Base-by-base conservation (phyloP, 1,284 basidiomycete species). In the Heterobasidion parviporum region DNA sequence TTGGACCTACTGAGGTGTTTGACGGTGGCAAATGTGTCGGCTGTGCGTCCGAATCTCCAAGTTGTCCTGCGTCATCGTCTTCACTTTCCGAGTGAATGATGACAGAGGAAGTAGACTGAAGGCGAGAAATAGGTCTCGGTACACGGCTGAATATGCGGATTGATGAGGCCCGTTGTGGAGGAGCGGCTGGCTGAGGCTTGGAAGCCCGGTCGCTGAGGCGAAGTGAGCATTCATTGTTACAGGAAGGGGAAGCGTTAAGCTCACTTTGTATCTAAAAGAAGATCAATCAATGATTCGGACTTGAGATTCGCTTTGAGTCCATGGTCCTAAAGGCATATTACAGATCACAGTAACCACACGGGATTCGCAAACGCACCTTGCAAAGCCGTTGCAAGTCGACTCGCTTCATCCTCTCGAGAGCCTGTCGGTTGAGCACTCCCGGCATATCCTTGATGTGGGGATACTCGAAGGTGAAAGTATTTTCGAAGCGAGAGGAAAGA, bases 221-320 rank as follows among this genome's bases (percentile, higher is more conserved):
- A 48, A 54, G 53, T 26, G 54, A 35, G 50, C 59, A 61, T 56
- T 47, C 15, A 32, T 26, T 18, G 10, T 47, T 45, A 10, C 20
- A 18, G 18, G 26, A 44, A 26, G 26, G 26, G 49, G 35, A 34
- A 52, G 16, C 34, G 48, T 20, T 34, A 49, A 33, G 36, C 18
- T 45, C 35, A 64, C 74, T 60, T 62, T 74, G 80, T 74, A 61
- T 83, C 79, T 12, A 87, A 70, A 14, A 89, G 72, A n/a, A 87
- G 72, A 63, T 89, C 83, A 63, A 90, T 87, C 59, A 90, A 72
- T 49, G 81, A 81, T 62, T 88, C 86, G 26, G 85, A 80, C 72
- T 87, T 90, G 65, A 89, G 78, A 68, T 89, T 89, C 52, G 88
- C 87, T 68, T 79, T 85, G 58, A 90, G 80, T 56, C 87, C 87